These are phyloP conservation scores for Coniochaeta prunicola DNA, from an alignment of 2,329 filamentous ascomycete genomes.

Conservation along the genomic window DNA sequence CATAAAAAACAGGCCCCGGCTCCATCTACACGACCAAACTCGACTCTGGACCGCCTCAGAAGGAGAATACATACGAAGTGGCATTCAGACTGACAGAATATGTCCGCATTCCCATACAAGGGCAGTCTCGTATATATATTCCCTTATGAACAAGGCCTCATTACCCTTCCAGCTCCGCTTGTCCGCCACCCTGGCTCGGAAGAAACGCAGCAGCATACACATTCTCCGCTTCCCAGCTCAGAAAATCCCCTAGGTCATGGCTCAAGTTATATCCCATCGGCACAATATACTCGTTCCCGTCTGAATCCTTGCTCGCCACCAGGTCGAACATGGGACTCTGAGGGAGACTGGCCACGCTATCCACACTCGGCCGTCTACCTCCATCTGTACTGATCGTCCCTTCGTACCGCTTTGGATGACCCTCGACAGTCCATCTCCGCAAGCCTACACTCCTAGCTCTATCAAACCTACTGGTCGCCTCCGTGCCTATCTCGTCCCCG, in stretches of 20 bases:
- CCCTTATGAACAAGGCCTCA: neutral
- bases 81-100: too few species aligned
- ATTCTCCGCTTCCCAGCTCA: conserved; percentile 49
- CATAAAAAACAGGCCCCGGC: too few species aligned
- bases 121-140: neutral
- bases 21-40: too few species aligned
- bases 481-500: neutral
- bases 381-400: conserved; percentile 7
- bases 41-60: too few species aligned
- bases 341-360: conserved; percentile 35
- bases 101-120: too few species aligned
- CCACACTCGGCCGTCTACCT: conserved; percentile 9
- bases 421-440: conserved; percentile 29
- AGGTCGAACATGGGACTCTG: conserved; percentile 45
- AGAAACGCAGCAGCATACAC: conserved; percentile 23
- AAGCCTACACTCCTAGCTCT: conserved; percentile 12
- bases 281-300: conserved; percentile 32
- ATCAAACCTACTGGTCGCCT: neutral
- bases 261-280: conserved; percentile 56
- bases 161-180: neutral
- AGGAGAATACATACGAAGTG: too few species aligned
- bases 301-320: conserved; percentile 29
- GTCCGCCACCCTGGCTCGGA: neutral
- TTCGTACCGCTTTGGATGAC: conserved; percentile 21
- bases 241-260: conserved; percentile 51